phyloP scores from a whole-genome alignment of 2,329 filamentous ascomycete genomes.

The Diaporthe vaccinii region DNA sequence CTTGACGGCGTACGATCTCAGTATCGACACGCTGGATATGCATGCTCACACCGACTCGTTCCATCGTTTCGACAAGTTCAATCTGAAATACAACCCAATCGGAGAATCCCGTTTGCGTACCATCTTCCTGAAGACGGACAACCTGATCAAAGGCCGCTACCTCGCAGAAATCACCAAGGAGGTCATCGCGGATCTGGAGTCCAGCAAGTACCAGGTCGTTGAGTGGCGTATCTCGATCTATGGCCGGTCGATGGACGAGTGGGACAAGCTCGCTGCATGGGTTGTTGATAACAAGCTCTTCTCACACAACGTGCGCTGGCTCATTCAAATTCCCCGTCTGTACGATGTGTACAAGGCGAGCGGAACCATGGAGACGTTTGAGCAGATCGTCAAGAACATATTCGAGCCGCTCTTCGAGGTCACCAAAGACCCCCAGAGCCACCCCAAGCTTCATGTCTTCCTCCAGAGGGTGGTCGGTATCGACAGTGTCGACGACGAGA shows the following conservation, averaged over 20 bases:
- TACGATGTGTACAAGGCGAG: constrained; percentile 97
- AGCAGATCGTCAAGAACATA: constrained; percentile 90
- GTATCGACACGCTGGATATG: constrained; percentile 99
- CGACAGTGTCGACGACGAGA: constrained; percentile 98
- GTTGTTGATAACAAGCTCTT: constrained; percentile 98
- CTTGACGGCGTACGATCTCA: constrained; percentile 95
- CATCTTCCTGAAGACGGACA: constrained; percentile 99
- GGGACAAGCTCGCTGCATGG: constrained; percentile 98
- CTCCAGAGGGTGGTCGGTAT: constrained; percentile 96
- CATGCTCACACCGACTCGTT: constrained; percentile 98
- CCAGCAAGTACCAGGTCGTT: constrained; percentile 99
- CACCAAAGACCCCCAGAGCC: constrained; percentile 85
- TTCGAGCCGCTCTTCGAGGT: constrained; percentile 97
- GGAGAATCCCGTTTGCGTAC: constrained; percentile 95
- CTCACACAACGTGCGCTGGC: constrained; percentile 97
- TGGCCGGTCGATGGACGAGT: constrained; percentile 90
- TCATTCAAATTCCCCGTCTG: constrained; percentile 93
- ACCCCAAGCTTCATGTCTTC: constrained; percentile 95
- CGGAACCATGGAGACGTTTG: constrained; percentile 88
- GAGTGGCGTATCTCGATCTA: constrained; percentile 99
- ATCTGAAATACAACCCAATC: constrained; percentile 97
- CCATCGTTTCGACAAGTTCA: constrained; percentile 99
- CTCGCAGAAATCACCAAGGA: constrained; percentile 98
- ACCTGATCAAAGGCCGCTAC: constrained; percentile 95
- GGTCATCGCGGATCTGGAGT: constrained; percentile 96